Evolutionary conservation across 1,284 basidiomycete genomes (phyloP).

Genomic region (Ganoderma lucidum): DNA sequence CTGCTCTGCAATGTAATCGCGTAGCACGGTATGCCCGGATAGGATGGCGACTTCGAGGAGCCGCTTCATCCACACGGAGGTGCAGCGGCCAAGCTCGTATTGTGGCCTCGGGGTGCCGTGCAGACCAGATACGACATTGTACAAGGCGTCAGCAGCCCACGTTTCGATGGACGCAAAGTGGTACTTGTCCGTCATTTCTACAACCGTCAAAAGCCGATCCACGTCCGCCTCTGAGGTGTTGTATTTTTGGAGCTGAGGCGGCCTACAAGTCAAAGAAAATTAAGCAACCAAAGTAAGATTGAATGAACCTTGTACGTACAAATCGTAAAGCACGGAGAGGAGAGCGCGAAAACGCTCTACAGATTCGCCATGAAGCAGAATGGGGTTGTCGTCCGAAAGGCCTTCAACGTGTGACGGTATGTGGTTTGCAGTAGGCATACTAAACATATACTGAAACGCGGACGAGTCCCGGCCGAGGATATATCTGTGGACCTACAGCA

Average conservation of each 20-base stretch:
- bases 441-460: constrained; percentile 62
- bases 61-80: constrained; percentile 36
- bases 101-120: constrained; percentile 29
- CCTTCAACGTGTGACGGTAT: constrained; percentile 42
- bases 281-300: constrained; percentile 12
- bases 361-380: constrained; percentile 54
- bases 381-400: constrained; percentile 54
- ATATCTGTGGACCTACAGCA: constrained; percentile 55
- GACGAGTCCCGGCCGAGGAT: constrained; percentile 59
- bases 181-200: constrained; percentile 45
- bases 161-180: constrained; percentile 39
- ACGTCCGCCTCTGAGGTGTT: constrained; percentile 32
- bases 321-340: constrained; percentile 56
- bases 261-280: constrained; percentile 32
- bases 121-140: constrained; percentile 33
- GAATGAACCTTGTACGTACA: constrained; percentile 46
- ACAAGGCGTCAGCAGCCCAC: constrained; percentile 42
- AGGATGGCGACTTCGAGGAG: constrained; percentile 42
- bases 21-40: constrained; percentile 38
- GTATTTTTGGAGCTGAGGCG: constrained; percentile 38
- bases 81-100: constrained; percentile 23
- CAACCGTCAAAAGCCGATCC: constrained; percentile 38
- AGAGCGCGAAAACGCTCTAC: constrained; percentile 56
- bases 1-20: constrained; percentile 33
- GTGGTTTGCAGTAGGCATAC: constrained; percentile 41